phyloP scores from a whole-genome alignment of 305 asterid species.

The Fraxinus nigra region DNA sequence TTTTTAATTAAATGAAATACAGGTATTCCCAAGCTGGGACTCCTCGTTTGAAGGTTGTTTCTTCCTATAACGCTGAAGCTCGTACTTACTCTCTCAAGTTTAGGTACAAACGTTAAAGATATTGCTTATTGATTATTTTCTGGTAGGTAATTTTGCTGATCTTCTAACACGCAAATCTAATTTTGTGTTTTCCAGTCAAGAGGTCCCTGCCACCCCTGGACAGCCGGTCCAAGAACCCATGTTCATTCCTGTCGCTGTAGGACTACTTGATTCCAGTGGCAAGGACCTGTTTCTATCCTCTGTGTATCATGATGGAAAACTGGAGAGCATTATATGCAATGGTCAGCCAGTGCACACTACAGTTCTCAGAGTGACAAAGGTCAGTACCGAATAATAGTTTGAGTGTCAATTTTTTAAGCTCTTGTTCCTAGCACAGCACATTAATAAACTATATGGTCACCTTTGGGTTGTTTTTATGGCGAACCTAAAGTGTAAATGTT shows the following conservation, averaged over 20 bases:
- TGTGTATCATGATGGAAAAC: conserved; percentile 55
- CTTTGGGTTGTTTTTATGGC: neutral
- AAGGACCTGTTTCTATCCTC: conserved; percentile 80
- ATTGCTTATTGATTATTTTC: neutral
- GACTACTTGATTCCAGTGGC: conserved; percentile 77
- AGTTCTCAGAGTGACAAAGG: conserved; percentile 84
- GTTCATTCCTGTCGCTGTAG: conserved; percentile 88
- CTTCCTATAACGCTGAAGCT: conserved; percentile 57
- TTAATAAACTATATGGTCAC: neutral
- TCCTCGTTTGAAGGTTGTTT: conserved; percentile 63
- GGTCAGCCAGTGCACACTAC: conserved; percentile 56
- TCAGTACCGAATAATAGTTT: conserved; percentile 24
- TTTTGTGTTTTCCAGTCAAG: conserved; percentile 62
- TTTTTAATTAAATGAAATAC: conserved; percentile 21
- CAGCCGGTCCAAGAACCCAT: conserved; percentile 82
- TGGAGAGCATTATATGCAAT: conserved; percentile 43
- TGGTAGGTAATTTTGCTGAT: neutral
- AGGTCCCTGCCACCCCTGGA: conserved; percentile 86
- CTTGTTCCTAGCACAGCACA: neutral
- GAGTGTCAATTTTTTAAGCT: neutral
- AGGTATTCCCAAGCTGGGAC: conserved; percentile 99
- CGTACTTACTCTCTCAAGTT: conserved; percentile 71
- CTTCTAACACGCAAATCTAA: conserved; percentile 1
- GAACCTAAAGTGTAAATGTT: neutral
- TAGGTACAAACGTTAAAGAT: conserved; percentile 42